Base-by-base conservation (phyloP, 805 yeast species). In the Zygoascus ofunaensis region DNA sequence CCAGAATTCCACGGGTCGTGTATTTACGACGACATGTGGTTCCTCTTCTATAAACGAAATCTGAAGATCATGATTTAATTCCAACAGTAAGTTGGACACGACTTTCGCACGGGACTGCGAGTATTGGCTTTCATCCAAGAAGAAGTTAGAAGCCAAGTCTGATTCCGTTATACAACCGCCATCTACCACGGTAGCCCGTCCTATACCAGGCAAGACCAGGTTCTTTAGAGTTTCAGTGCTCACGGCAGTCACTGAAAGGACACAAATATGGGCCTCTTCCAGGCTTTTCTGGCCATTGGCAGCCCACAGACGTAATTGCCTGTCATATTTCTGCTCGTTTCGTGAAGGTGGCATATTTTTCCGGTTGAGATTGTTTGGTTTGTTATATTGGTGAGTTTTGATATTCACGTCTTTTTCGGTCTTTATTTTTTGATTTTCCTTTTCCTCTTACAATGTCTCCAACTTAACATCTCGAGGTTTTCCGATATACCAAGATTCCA, bases 221-320 rank as follows among this genome's bases (percentile, higher is more conserved):
- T 87, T 87, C 66, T 90, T 89, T 33, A 82, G 60, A 2, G 76
- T 62, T 60, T 90, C 97, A 2, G 52, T 43, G 1, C 81, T 77
- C 0, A 79, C 67, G 0, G 79, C 55, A 1, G 76, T 67, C 4
- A 78, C 77, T 37, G 77, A 75, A 2, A 87, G 53, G 2, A 87
- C 60, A 44, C 87, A 74, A 2, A 87, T 69, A 44, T 73, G 77
- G 0, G 89, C 67, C 1, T 58, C 55, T 26, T 75, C 75, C 15
- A 90, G 66, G 4, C 69, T 65, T 3, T 60, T 47, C 56, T 90
- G 98, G 2, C 97, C 98, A 8, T 71, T 61, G 0, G 72, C 55
- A 1, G 85, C 87, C 97, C 97, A 90, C 14, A 90, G 65, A 32
- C 97, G 73, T 47, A 90, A 65, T 58, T 90, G 97, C 33, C 98